Evolutionary conservation across 2,329 filamentous ascomycete genomes (phyloP).

Genomic region (Arachnomyces sp.): DNA sequence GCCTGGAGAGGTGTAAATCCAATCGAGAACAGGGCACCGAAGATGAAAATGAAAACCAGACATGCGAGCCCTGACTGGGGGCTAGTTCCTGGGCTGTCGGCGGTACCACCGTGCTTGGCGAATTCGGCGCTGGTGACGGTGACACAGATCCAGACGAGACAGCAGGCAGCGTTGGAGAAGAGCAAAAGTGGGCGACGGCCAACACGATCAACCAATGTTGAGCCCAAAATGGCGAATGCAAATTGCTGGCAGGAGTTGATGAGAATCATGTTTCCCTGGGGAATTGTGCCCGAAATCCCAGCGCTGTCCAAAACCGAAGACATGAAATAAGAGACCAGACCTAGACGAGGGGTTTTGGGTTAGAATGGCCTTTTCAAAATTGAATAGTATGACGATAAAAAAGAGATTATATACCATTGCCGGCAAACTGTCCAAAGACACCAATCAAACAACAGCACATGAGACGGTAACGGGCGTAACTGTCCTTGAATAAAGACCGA

Average conservation of each 20-base stretch:
- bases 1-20: conserved; percentile 39
- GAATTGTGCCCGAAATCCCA: conserved; percentile 42
- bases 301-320: conserved; percentile 46
- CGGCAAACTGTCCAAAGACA: conserved; percentile 44
- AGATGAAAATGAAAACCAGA: conserved; percentile 49
- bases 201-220: conserved; percentile 48
- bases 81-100: conserved; percentile 22
- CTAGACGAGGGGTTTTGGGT: conserved; percentile 13
- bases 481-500: conserved; percentile 45
- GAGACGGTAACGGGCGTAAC: conserved; percentile 43
- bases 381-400: not conserved
- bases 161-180: conserved; percentile 42
- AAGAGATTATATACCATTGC: conserved; percentile 11
- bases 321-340: conserved; percentile 48
- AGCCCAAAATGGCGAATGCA: conserved; percentile 48
- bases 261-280: conserved; percentile 48
- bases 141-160: conserved; percentile 45
- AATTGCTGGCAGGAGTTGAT: conserved; percentile 50
- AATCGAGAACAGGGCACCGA: conserved; percentile 46
- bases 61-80: conserved; percentile 34
- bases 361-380: not conserved
- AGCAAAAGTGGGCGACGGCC: conserved; percentile 53
- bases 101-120: conserved; percentile 7
- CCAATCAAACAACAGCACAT: conserved; percentile 44
- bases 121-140: conserved; percentile 37